These are phyloP conservation scores for Hypoxylon lienhwacheense DNA, from an alignment of 495 filamentous ascomycete species.

Conservation along the genomic window DNA sequence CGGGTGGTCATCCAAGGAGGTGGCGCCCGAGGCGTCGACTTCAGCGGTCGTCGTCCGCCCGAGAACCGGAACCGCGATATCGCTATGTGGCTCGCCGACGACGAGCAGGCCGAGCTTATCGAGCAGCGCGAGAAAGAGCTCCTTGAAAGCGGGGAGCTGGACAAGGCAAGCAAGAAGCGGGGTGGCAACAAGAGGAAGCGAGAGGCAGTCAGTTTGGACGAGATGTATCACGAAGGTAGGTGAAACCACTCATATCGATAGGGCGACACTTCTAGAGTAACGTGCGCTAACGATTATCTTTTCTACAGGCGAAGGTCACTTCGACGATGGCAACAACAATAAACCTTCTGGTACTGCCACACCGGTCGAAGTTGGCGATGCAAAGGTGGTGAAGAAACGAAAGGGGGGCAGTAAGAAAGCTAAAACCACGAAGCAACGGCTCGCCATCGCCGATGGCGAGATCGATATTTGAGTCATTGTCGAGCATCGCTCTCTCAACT, in stretches of 20 bases:
- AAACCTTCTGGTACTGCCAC: constrained; percentile 85
- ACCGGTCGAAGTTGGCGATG: constrained; percentile 62
- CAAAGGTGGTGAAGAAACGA: constrained; percentile 50
- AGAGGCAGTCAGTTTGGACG: constrained; percentile 73
- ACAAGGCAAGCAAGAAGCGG: constrained; percentile 71
- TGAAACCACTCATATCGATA: constrained; percentile 7
- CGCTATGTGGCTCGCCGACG: constrained; percentile 94
- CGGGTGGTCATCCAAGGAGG: constrained; percentile 96
- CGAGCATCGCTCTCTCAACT: neutral
- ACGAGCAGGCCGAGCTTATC: constrained; percentile 88
- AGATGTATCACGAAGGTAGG: constrained; percentile 98
- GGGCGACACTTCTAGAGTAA: neutral
- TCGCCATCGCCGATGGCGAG: constrained; percentile 84
- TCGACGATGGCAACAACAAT: constrained; percentile 80
- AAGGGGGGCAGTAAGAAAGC: constrained; percentile 76
- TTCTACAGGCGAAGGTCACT: constrained; percentile 81
- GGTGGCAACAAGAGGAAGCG: constrained; percentile 51
- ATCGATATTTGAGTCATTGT: constrained; percentile 40
- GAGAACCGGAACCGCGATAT: constrained; percentile 96
- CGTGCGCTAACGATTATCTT: constrained; percentile 23
- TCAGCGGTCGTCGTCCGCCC: constrained; percentile 78
- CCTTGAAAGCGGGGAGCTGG: constrained; percentile 60
- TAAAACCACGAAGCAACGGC: constrained; percentile 85
- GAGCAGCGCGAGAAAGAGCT: constrained; percentile 87
- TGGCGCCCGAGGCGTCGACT: constrained; percentile 77